These are phyloP conservation scores for Hemerocallis citrina DNA, from an alignment of 106 monocot species.

Conservation along the genomic window DNA sequence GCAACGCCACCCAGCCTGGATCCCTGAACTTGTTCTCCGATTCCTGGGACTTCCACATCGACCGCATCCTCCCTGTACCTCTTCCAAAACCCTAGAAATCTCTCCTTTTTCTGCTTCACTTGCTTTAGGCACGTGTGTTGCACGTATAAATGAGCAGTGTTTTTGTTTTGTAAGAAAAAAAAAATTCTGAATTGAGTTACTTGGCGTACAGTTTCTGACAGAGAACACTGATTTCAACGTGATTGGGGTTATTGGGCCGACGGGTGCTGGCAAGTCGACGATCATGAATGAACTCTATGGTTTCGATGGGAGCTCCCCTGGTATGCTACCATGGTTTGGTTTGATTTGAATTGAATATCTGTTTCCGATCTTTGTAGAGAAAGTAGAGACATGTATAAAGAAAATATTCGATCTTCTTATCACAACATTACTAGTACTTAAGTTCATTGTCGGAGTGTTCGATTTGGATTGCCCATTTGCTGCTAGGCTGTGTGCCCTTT, in stretches of 20 bases:
- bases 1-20: conserved; percentile 37
- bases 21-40: conserved; percentile 80
- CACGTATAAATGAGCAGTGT: too few relatives aligned
- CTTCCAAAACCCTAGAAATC: background rate
- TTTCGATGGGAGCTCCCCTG: conserved; percentile 71
- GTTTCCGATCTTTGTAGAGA: too few relatives aligned
- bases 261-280: conserved; percentile 88
- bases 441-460: too few relatives aligned
- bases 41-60: conserved; percentile 75
- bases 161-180: too few relatives aligned
- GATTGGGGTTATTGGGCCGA: conserved; percentile 80
- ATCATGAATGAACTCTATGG: conserved; percentile 95
- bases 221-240: conserved; percentile 93
- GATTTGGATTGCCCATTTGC: too few relatives aligned
- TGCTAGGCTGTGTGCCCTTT: too few relatives aligned
- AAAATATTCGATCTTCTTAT: too few relatives aligned
- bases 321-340: conserved; percentile 18
- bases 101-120: too few relatives aligned
- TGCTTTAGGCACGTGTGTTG: too few relatives aligned
- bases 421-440: too few relatives aligned
- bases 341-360: too few relatives aligned
- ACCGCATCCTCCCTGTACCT: conserved; percentile 69
- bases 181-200: background rate
- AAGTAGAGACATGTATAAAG: too few relatives aligned
- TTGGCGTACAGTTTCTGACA: conserved; percentile 58